Base-by-base conservation (phyloP, 495 filamentous ascomycete genomes). In the Durotheca rogersii region DNA sequence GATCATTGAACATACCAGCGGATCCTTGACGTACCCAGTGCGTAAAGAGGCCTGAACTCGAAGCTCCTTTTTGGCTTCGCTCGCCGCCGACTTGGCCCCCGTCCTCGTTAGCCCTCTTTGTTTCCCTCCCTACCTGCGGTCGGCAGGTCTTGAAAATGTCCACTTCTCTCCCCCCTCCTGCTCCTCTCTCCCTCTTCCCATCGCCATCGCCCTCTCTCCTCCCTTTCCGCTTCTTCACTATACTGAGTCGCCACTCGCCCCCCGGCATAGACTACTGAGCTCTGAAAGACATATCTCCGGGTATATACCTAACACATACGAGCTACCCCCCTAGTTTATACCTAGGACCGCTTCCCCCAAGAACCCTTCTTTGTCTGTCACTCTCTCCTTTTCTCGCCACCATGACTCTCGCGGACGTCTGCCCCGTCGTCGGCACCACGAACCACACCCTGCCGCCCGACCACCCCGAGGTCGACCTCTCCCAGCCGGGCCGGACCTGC, bases 391-490 rank as follows among this genome's bases (percentile, higher is more conserved):
- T n/a, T n/a, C n/a, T n/a, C n/a, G 30, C 39, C 49, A 58, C 14
- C 29, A 67, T 67, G 64, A 47, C 62, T 12, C 36, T 47, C 49
- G 56, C 59, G 41, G 62, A 60, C 56, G 65, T 63, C 16, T 68
- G 65, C 35, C 65, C 72, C 46, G 65, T 75, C 47, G 68, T 74
- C 49, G 71, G 71, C 53, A 74, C 71, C 0, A 73, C 69, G 23
- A 75, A 71, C 66, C 62, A 60, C 25, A 72, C 68, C 2, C 61
- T 74, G 1, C 72, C 72, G 0, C 72, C 72, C 0, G 64, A 62
- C 1, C 70, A 75, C 53, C 70, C 72, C 0, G 52, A 68, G 17
- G 46, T 75, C 54, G 71, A 75, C 61, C 64, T 75, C 46, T 68
- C 69, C 18, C 51, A 68, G 52, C 69, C 72, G 0, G 69, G 69